These are phyloP conservation scores for Auricularia auricula-judae DNA, from an alignment of 768 basidiomycete genomes.

Conservation along the genomic window DNA sequence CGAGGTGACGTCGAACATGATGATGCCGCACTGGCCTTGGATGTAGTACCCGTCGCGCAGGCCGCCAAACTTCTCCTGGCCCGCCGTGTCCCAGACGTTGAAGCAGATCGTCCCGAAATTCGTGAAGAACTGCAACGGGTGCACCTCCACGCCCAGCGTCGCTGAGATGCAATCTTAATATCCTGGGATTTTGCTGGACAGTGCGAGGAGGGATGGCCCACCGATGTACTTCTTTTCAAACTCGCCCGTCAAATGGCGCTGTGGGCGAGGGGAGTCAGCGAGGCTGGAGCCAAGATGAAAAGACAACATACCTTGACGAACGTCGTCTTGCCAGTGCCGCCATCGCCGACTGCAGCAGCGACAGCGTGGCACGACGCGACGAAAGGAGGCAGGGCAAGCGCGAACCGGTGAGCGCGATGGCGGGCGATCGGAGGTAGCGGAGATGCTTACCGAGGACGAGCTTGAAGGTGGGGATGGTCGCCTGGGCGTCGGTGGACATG, in stretches of 20 bases:
- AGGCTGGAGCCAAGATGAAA: slow-evolving; percentile 27
- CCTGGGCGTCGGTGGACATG: neutral
- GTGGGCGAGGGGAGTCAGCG: slow-evolving; percentile 37
- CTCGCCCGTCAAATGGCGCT: slow-evolving; percentile 98
- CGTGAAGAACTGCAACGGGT: slow-evolving; percentile 91
- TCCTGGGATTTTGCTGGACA: slow-evolving; percentile 1
- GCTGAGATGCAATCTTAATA: slow-evolving; percentile 38
- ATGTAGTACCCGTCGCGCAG: slow-evolving; percentile 95
- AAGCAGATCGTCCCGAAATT: slow-evolving; percentile 99
- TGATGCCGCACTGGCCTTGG: slow-evolving; percentile 98
- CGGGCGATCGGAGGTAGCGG: slow-evolving; percentile 11
- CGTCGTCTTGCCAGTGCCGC: slow-evolving; percentile 96
- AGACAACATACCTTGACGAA: slow-evolving; percentile 77
- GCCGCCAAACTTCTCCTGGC: slow-evolving; percentile 99
- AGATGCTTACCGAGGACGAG: slow-evolving; percentile 82
- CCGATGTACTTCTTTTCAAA: slow-evolving; percentile 99
- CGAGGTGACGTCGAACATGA: slow-evolving; percentile 99
- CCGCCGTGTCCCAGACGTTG: slow-evolving; percentile 99
- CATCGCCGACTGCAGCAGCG: slow-evolving; percentile 66
- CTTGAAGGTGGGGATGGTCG: slow-evolving; percentile 82
- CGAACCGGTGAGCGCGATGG: slow-evolving; percentile 9
- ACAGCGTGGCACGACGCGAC: slow-evolving; percentile 9
- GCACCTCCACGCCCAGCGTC: slow-evolving; percentile 98
- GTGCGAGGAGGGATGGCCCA: slow-evolving; percentile 26
- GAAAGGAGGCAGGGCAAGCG: slow-evolving; percentile 10